These are phyloP conservation scores for Thermothelomyces thermophilus DNA, from an alignment of 2,329 filamentous ascomycete species.

Conservation along the genomic window DNA sequence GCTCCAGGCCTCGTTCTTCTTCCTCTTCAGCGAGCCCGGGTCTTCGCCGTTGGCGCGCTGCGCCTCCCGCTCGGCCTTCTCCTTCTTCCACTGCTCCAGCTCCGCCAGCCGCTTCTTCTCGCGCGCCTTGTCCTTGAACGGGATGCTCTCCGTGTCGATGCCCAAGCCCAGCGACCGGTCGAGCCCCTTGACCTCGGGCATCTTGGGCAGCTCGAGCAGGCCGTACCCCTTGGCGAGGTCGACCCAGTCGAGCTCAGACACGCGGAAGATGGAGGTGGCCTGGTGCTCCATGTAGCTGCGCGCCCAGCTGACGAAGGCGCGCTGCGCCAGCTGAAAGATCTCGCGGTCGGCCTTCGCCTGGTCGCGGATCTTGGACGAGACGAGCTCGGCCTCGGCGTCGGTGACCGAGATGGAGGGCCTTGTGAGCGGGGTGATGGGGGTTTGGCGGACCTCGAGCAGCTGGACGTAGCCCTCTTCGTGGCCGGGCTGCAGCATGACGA, in stretches of 20 bases:
- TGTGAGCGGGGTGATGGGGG: constrained; percentile 62
- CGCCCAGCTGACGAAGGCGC: constrained; percentile 89
- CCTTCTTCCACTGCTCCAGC: constrained; percentile 44
- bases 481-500: constrained; percentile 79
- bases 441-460: constrained; percentile 82
- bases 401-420: constrained; percentile 51
- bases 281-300: constrained; percentile 87
- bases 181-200: constrained; percentile 74
- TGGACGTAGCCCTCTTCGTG: constrained; percentile 84
- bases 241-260: constrained; percentile 76
- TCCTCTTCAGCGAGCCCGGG: constrained; percentile 43
- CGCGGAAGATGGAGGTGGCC: constrained; percentile 82
- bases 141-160: constrained; percentile 60
- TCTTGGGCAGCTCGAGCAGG: constrained; percentile 77
- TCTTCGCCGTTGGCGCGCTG: constrained; percentile 32
- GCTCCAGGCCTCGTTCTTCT: constrained; percentile 66
- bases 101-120: constrained; percentile 59
- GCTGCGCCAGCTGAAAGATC: constrained; percentile 80
- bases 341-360: constrained; percentile 51
- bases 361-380: constrained; percentile 26
- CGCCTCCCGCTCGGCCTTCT: constrained; percentile 29
- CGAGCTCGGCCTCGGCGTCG: constrained; percentile 50
- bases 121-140: constrained; percentile 65
- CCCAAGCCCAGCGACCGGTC: constrained; percentile 57
- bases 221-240: constrained; percentile 80